Evolutionary conservation across 768 basidiomycete species (phyloP).

Genomic region (Xerocomellus chrysenteron): DNA sequence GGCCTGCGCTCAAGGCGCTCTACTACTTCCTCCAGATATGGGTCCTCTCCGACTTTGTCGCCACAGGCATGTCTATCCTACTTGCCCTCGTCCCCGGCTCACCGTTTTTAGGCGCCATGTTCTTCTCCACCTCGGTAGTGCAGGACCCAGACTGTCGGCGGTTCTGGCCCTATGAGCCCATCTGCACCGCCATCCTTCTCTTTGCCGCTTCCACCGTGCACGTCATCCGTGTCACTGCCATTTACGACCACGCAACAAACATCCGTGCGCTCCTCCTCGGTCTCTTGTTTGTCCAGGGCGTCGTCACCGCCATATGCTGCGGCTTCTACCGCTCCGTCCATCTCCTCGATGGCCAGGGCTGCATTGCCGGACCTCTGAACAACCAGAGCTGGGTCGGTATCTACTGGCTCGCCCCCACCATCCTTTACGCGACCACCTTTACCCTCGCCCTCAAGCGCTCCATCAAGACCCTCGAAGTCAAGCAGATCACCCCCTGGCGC

Average conservation of each 20-base stretch:
- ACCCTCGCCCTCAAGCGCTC: conserved; percentile 25
- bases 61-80: conserved; percentile 53
- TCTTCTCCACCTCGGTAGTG: conserved; percentile 75
- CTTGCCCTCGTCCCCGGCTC: neutral
- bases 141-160: conserved; percentile 53
- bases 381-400: conserved; percentile 72
- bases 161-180: conserved; percentile 85
- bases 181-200: conserved; percentile 78
- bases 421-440: conserved; percentile 49
- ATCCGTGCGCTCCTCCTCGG: conserved; percentile 55
- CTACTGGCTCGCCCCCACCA: conserved; percentile 79
- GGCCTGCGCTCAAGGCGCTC: conserved; percentile 77
- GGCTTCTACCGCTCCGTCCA: conserved; percentile 84
- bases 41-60: conserved; percentile 77
- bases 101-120: conserved; percentile 61
- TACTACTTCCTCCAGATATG: conserved; percentile 73
- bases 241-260: conserved; percentile 59
- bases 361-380: conserved; percentile 78
- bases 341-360: conserved; percentile 72
- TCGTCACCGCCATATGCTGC: conserved; percentile 70
- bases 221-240: conserved; percentile 75
- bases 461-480: conserved; percentile 31
- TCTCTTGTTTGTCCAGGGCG: conserved; percentile 66
- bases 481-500: conserved; percentile 70
- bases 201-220: conserved; percentile 70